Percentiles rank a stretch among this genome's conserved stretches.
These are phyloP conservation scores for Dinochytrium kinnereticum DNA, from an alignment of 371 early-diverging fungal species.

Conservation along the genomic window DNA sequence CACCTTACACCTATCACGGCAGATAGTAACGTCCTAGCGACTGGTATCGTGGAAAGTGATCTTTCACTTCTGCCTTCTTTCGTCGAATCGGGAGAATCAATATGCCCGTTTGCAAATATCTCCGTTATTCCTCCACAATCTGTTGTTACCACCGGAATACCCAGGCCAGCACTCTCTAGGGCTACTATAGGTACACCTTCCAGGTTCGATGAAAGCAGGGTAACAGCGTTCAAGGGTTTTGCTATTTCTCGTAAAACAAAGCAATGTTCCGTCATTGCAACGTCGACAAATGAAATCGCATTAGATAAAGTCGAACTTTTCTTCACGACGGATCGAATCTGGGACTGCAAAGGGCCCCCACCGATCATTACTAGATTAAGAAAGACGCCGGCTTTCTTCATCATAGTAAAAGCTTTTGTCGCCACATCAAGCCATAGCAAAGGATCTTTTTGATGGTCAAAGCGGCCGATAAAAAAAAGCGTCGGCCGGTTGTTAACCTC, in stretches of 20 bases:
- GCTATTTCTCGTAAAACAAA: neutral
- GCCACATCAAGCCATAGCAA: slow-evolving; percentile 35
- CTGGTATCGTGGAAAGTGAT: neutral
- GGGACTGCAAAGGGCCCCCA: neutral
- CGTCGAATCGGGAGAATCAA: neutral
- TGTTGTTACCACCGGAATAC: slow-evolving; percentile 29
- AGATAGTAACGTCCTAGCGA: neutral
- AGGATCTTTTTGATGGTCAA: slow-evolving; percentile 40
- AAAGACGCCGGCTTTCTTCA: neutral
- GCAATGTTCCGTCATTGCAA: neutral
- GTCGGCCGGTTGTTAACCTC: slow-evolving; percentile 6
- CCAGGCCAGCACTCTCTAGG: slow-evolving; percentile 25
- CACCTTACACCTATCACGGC: neutral
- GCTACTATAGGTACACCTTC: slow-evolving; percentile 36
- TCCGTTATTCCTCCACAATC: slow-evolving; percentile 31
- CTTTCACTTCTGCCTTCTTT: neutral
- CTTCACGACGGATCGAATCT: neutral
- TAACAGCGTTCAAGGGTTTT: neutral
- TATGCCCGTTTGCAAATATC: neutral
- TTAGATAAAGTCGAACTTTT: neutral
- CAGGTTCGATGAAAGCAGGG: slow-evolving; percentile 25
- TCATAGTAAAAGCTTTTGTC: neutral
- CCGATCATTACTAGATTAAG: neutral
- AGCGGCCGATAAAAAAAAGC: slow-evolving; percentile 33
- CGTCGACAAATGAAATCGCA: neutral